Conservation (phyloP, 2,329 filamentous ascomycete species). For the Botrytis medusae region DNA sequence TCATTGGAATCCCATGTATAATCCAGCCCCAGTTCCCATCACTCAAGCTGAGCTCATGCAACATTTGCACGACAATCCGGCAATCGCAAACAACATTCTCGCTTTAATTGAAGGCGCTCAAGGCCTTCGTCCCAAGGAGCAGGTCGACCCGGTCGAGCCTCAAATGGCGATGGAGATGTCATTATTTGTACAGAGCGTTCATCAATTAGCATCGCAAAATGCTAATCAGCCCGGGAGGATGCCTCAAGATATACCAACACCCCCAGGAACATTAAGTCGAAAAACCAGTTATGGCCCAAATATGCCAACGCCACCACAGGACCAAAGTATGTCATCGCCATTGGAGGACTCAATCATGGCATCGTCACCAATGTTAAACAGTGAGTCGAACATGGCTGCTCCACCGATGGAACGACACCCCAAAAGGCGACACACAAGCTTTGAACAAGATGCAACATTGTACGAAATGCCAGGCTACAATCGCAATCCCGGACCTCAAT, state of each 20-base stretch:
- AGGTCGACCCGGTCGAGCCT: neutral
- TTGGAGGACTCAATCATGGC: neutral
- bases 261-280: neutral
- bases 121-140: neutral
- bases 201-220: neutral
- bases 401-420: neutral
- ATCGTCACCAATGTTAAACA: neutral
- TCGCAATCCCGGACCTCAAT: neutral
- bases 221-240: neutral
- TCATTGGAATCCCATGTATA: conserved; percentile 59
- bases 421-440: neutral
- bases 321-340: neutral
- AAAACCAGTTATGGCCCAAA: neutral
- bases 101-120: neutral
- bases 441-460: neutral
- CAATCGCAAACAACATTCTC: neutral
- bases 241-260: neutral
- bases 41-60: neutral
- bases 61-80: neutral
- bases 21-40: conserved; percentile 26
- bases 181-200: neutral
- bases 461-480: neutral
- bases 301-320: neutral
- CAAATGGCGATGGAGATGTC: neutral
- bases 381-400: neutral